phyloP scores from a whole-genome alignment of 1,284 basidiomycete genomes.

The Crucibulum parvulum region DNA sequence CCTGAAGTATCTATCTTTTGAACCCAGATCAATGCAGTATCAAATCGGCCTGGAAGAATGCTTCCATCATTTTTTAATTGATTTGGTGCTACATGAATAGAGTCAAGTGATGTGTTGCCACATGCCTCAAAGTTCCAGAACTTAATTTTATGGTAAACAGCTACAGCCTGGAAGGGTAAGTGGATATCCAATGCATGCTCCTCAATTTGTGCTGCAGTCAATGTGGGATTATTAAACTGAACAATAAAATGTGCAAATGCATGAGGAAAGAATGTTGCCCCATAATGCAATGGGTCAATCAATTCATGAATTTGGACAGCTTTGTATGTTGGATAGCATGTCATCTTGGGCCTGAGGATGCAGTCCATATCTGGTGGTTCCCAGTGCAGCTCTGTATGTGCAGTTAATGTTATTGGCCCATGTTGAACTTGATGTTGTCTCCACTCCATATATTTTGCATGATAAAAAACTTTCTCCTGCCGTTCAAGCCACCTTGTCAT shows the following conservation, averaged over 20 bases:
- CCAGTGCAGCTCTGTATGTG: neutral
- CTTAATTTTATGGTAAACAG: neutral
- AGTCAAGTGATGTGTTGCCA: no score
- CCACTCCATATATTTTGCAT: constrained; percentile 16
- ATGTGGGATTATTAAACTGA: neutral
- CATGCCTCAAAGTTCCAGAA: neutral
- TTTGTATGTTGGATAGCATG: neutral
- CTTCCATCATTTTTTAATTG: no score
- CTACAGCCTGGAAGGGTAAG: neutral
- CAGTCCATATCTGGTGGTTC: neutral
- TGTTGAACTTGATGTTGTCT: neutral
- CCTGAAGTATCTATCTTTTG: no score
- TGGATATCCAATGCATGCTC: neutral
- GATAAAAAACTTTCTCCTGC: constrained; percentile 26
- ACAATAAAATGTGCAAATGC: neutral
- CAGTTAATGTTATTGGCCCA: neutral
- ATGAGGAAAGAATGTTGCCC: neutral
- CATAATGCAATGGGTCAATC: neutral
- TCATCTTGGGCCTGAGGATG: neutral
- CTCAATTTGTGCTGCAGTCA: neutral
- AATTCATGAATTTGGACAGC: neutral
- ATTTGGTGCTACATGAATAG: no score
- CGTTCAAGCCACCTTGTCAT: constrained; percentile 38
- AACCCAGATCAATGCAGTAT: no score
- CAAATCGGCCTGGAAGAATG: no score